These are phyloP conservation scores for Neodidymelliopsis sp. DNA, from an alignment of 2,329 filamentous ascomycete species.

Conservation along the genomic window DNA sequence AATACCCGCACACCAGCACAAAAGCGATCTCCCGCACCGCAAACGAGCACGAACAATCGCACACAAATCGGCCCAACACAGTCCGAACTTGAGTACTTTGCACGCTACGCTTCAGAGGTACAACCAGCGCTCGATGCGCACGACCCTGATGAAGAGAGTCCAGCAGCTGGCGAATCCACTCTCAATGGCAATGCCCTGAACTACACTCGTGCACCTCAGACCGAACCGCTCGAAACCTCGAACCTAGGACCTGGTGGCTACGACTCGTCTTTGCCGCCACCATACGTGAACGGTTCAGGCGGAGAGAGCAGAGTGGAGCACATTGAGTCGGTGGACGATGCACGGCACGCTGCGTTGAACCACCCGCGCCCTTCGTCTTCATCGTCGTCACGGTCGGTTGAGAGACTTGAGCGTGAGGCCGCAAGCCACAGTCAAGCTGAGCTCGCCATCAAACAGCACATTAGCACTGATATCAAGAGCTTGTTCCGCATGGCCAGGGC, in stretches of 20 bases:
- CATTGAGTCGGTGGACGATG: slow-evolving; percentile 31
- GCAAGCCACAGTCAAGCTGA: slow-evolving; percentile 69
- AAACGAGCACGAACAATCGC: slow-evolving; percentile 44
- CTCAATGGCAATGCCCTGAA: slow-evolving; percentile 61
- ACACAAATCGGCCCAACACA: slow-evolving; percentile 47
- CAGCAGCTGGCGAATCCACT: slow-evolving; percentile 58
- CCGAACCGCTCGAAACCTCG: slow-evolving; percentile 53
- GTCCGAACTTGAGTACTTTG: slow-evolving; percentile 75
- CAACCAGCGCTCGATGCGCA: slow-evolving; percentile 83
- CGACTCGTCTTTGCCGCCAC: slow-evolving; percentile 42
- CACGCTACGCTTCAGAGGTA: slow-evolving; percentile 75
- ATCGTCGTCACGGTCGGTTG: slow-evolving; percentile 61
- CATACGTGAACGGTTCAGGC: slow-evolving; percentile 17
- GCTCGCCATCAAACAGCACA: slow-evolving; percentile 79
- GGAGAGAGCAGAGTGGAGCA: slow-evolving; percentile 31
- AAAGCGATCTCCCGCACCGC: slow-evolving; percentile 69
- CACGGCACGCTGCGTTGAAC: slow-evolving; percentile 34
- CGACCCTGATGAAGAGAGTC: slow-evolving; percentile 74
- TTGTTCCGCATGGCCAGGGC: slow-evolving; percentile 74
- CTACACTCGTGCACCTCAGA: slow-evolving; percentile 51
- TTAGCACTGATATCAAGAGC: slow-evolving; percentile 79
- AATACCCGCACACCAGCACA: slow-evolving; percentile 53
- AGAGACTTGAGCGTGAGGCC: slow-evolving; percentile 63
- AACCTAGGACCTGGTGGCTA: slow-evolving; percentile 42
- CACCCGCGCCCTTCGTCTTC: slow-evolving; percentile 48